Base-by-base conservation (phyloP, 208 protist species). In the Leishmania lainsoni region DNA sequence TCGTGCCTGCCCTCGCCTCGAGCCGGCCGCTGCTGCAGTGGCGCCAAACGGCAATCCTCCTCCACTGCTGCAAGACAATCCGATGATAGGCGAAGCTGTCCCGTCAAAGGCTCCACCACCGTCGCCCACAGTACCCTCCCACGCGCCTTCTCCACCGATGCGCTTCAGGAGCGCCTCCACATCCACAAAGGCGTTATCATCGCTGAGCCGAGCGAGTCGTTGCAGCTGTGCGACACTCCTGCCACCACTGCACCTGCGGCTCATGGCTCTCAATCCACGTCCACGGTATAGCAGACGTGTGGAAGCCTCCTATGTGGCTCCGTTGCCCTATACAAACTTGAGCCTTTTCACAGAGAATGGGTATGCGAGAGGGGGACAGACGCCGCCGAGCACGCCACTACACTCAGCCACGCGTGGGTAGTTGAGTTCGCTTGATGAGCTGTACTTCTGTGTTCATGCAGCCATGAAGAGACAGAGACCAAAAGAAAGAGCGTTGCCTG, bases 111-210 rank as follows among this genome's bases (percentile, higher is more conserved):
- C 1, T 69, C 70, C 63, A 69, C 71, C 78, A 81, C 79, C n/a
- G 45, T 14, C 59, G 26, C 26, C 26, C 26, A 0, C 59, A 32
- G 59, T 35, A 32, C 59, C 59, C 59, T 42, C 69, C 69, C 69
- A 73, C 6, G 69, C 56, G 32, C 9, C 39, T 32, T 80, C 83
- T 42, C 79, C 59, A 39, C 35, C 35, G 0, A 39, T 39, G 12
- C 83, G 86, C 54, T 69, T 2, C n/a, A 93, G 81, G 5, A 89
- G 84, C 8, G 89, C 86, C 42, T 79, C 70, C n/a, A 93, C 83
- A 66, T 95, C 89, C 1, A 95, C 87, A 81, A 95, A 95, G 2
- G 92, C 92, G 74, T 95, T 95, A 63, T 95, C 92, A 63, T 91
- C 85, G 58, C 78, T 89, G 3, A 95, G 80, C 79, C 89, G 88